A percentile compares a stretch with the other conserved stretches of the same genome.
phyloP scores from a whole-genome alignment of 306 rosid species.

The Sophora flavescens region DNA sequence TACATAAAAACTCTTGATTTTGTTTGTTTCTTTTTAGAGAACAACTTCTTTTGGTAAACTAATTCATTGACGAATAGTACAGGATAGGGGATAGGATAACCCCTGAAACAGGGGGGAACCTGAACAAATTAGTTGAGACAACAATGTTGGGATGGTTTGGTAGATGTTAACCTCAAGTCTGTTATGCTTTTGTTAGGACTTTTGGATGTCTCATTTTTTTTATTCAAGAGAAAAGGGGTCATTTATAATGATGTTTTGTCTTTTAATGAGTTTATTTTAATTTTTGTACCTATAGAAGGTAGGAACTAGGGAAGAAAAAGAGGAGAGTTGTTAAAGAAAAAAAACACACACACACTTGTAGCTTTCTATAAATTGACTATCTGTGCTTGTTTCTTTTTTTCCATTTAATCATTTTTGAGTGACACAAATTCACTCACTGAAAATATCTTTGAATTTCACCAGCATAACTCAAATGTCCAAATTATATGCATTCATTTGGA shows the following conservation, averaged over 20 bases:
- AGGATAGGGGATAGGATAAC: background rate
- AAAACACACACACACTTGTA: background rate
- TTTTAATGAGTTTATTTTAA: conserved; percentile 24
- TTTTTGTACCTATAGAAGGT: conserved; percentile 1
- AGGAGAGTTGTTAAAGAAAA: too few species aligned
- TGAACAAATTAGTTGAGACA: background rate
- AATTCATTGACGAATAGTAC: background rate
- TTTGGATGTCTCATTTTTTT: background rate
- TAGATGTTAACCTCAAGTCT: background rate
- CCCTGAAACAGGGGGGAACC: conserved; percentile 16
- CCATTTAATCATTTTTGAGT: background rate
- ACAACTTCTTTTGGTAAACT: background rate
- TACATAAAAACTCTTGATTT: background rate
- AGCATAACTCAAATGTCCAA: conserved; percentile 85
- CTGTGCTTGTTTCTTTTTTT: conserved; percentile 1
- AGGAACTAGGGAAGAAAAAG: too few species aligned
- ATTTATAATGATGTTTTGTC: conserved; percentile 14
- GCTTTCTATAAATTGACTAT: conserved; percentile 23
- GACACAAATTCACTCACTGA: conserved; percentile 33
- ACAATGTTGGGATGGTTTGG: background rate
- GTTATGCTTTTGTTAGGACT: conserved; percentile 1
- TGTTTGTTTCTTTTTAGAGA: background rate
- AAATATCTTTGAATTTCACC: conserved; percentile 40
- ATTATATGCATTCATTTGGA: conserved; percentile 80
- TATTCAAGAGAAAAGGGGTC: background rate